These are phyloP conservation scores for Posidonia australis DNA, from an alignment of 106 monocot genomes.

Conservation along the genomic window DNA sequence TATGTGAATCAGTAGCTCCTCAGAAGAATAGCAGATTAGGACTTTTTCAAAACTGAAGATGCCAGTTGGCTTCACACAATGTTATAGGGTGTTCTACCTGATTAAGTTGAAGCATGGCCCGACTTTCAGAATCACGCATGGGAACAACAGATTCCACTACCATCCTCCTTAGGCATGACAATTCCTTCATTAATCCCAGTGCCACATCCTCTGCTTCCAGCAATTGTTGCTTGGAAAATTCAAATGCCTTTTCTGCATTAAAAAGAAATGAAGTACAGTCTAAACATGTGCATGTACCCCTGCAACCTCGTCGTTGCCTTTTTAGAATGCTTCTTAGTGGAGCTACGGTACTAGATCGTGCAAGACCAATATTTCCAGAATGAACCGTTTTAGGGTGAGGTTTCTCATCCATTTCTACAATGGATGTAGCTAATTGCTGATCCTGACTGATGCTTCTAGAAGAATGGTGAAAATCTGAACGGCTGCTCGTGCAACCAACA, in stretches of 20 bases:
- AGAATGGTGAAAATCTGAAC: not conserved
- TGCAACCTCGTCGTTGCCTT: slow-evolving; percentile 35
- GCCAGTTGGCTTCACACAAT: too few relatives aligned
- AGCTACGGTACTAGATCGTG: slow-evolving; percentile 9
- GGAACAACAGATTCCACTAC: slow-evolving; percentile 17
- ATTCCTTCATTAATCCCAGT: slow-evolving; percentile 38
- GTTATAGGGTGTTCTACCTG: too few relatives aligned
- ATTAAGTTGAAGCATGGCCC: too few relatives aligned
- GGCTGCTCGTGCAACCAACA: slow-evolving; percentile 3
- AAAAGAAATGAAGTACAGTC: slow-evolving; percentile 42
- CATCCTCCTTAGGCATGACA: slow-evolving; percentile 32
- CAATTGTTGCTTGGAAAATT: slow-evolving; percentile 69
- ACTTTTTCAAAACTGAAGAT: too few relatives aligned
- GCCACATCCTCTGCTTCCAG: slow-evolving; percentile 50
- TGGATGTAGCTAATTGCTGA: not conserved
- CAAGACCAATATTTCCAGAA: not conserved
- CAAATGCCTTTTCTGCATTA: slow-evolving; percentile 52
- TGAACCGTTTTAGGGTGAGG: not conserved
- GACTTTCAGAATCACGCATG: too few relatives aligned
- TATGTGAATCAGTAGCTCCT: too few relatives aligned
- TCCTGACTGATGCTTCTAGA: not conserved
- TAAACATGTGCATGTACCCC: slow-evolving; percentile 56
- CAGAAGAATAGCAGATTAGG: too few relatives aligned
- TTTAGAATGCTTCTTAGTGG: slow-evolving; percentile 44
- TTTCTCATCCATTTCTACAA: not conserved